These are phyloP conservation scores for Puccinia novopanici DNA, from an alignment of 1,284 basidiomycete species.

Conservation along the genomic window DNA sequence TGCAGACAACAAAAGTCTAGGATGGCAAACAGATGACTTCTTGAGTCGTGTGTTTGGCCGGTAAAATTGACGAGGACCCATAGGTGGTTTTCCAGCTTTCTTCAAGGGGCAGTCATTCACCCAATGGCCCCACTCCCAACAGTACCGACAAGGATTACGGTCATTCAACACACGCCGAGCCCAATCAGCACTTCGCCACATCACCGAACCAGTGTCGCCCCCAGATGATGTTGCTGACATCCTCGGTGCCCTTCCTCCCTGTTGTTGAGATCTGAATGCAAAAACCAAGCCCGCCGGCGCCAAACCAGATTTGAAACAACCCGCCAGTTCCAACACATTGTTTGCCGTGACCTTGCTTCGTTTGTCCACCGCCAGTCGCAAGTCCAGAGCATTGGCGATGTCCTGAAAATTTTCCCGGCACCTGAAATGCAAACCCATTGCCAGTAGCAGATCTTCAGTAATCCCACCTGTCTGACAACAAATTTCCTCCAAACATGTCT, in stretches of 20 bases:
- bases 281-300: too few species aligned
- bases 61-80: not conserved
- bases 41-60: not conserved
- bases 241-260: too few species aligned
- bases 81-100: not conserved
- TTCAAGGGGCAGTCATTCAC: constrained; percentile 7
- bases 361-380: not conserved
- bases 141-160: not conserved
- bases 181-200: not conserved
- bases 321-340: not conserved
- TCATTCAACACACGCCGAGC: not conserved
- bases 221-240: too few species aligned
- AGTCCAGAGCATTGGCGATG: too few species aligned
- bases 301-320: too few species aligned
- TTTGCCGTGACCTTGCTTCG: not conserved
- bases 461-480: too few species aligned
- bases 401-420: not conserved
- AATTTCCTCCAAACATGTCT: too few species aligned
- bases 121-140: too few species aligned
- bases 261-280: too few species aligned
- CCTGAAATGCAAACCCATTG: not conserved
- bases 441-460: not conserved
- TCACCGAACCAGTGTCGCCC: not conserved
- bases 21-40: not conserved
- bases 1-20: not conserved